Evolutionary conservation across 495 filamentous ascomycete species (phyloP).

Genomic region (Penicillium cataractarum): DNA sequence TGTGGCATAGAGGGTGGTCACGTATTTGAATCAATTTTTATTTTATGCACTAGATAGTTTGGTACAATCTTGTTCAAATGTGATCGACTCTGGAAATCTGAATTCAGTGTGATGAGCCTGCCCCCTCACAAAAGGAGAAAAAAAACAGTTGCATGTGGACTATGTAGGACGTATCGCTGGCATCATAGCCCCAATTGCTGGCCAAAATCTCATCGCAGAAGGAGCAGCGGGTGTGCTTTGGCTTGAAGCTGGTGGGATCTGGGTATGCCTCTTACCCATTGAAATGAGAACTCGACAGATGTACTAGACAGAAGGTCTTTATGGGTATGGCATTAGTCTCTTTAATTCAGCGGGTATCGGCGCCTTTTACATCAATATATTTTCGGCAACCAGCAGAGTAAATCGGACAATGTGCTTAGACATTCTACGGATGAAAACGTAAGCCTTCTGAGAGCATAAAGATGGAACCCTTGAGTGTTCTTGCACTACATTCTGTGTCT

Average conservation of each 20-base stretch:
- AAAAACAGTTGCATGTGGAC: too few relatives aligned
- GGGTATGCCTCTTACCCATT: conserved; percentile 18
- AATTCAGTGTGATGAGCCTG: too few relatives aligned
- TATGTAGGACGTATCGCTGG: conserved; percentile 16
- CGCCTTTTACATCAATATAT: background rate
- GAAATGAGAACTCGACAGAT: conserved; percentile 18
- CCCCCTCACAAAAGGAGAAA: too few relatives aligned
- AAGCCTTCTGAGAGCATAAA: too few relatives aligned
- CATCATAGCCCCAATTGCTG: conserved; percentile 17
- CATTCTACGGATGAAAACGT: too few relatives aligned
- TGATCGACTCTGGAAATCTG: background rate
- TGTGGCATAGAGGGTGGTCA: conserved; percentile 15
- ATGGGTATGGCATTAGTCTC: background rate
- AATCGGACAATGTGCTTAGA: too few relatives aligned
- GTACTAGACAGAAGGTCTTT: conserved; percentile 7
- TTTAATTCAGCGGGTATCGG: too few relatives aligned
- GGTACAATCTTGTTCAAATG: background rate
- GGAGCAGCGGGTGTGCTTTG: conserved; percentile 10
- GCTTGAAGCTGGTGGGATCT: conserved; percentile 20
- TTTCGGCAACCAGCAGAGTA: too few relatives aligned
- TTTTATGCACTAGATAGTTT: background rate
- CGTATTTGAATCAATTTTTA: background rate
- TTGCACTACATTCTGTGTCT: too few relatives aligned
- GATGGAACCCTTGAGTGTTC: too few relatives aligned
- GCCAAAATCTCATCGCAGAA: conserved; percentile 17